Conservation (phyloP, 192 early-diverging fungal species). For the Phycomyces blakesleeanus region DNA sequence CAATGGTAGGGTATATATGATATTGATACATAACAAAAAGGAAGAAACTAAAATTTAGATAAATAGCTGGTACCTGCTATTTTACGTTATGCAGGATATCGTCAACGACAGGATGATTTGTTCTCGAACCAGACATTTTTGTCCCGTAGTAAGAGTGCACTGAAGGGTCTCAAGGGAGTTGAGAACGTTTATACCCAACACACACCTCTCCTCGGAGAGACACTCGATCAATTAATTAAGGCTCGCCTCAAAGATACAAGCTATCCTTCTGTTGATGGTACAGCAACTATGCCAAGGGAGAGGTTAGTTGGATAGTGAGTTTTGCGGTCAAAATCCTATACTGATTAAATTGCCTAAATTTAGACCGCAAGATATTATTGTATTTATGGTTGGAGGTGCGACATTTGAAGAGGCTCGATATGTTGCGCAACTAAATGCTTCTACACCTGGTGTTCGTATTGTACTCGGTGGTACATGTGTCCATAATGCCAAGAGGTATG, state of each 20-base stretch:
- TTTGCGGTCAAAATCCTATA: background rate
- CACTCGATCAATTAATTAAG: slow-evolving; percentile 75
- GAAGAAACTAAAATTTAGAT: background rate
- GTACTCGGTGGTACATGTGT: slow-evolving; percentile 91
- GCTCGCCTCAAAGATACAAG: slow-evolving; percentile 71
- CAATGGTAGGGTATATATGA: slow-evolving; percentile 27
- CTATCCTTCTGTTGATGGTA: slow-evolving; percentile 76
- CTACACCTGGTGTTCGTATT: slow-evolving; percentile 71
- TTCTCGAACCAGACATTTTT: slow-evolving; percentile 88
- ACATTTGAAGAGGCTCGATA: slow-evolving; percentile 92
- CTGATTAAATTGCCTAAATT: slow-evolving; percentile 2
- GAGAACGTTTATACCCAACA: slow-evolving; percentile 99
- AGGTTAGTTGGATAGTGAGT: slow-evolving; percentile 30
- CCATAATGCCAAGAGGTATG: slow-evolving; percentile 63
- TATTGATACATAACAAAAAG: background rate
- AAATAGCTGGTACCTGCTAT: slow-evolving; percentile 63
- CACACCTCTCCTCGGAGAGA: slow-evolving; percentile 77
- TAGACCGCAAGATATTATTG: slow-evolving; percentile 91
- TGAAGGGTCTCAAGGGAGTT: slow-evolving; percentile 95
- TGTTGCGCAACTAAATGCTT: slow-evolving; percentile 79
- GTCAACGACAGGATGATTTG: slow-evolving; percentile 82
- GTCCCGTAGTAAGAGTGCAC: slow-evolving; percentile 77
- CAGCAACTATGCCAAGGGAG: slow-evolving; percentile 30
- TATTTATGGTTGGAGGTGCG: slow-evolving; percentile 94
- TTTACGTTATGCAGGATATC: slow-evolving; percentile 71